Evolutionary conservation across 2,329 filamentous ascomycete genomes (phyloP).

Genomic region (Colletotrichum lindemuthianum): DNA sequence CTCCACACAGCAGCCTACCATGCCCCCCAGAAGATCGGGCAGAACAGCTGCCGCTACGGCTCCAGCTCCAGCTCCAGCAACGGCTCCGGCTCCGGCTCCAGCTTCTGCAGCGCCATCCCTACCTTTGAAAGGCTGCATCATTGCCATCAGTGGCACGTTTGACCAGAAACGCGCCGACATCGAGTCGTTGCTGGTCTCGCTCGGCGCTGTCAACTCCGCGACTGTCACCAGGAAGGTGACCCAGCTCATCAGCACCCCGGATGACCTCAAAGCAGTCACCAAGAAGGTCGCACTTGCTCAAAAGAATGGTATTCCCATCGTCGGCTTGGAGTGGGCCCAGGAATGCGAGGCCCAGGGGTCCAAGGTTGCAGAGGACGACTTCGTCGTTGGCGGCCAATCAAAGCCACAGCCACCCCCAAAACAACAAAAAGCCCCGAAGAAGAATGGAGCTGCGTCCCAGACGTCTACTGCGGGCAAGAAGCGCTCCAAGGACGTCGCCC

Average conservation of each 20-base stretch:
- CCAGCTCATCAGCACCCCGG: conserved; percentile 65
- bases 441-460: conserved; percentile 12
- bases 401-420: conserved; percentile 8
- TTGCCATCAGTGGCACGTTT: conserved; percentile 72
- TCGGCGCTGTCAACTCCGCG: conserved; percentile 61
- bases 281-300: conserved; percentile 62
- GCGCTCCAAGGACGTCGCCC: conserved; percentile 36
- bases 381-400: conserved; percentile 37
- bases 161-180: conserved; percentile 60
- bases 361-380: conserved; percentile 48
- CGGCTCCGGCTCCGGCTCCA: conserved; percentile 4
- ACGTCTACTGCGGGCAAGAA: conserved; percentile 30
- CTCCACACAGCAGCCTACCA: conserved; percentile 22
- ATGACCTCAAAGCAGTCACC: conserved; percentile 60
- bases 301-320: conserved; percentile 60
- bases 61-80: conserved; percentile 6
- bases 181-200: conserved; percentile 54
- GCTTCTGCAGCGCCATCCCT: conserved; percentile 16
- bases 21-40: conserved; percentile 32
- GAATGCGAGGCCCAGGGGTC: conserved; percentile 59
- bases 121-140: conserved; percentile 58
- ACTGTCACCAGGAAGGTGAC: conserved; percentile 62
- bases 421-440: conserved; percentile 11
- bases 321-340: conserved; percentile 70
- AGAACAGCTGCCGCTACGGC: conserved; percentile 18